Base-by-base conservation (phyloP, 1,139 yeast genomes). In the Kazachstania sp. region DNA sequence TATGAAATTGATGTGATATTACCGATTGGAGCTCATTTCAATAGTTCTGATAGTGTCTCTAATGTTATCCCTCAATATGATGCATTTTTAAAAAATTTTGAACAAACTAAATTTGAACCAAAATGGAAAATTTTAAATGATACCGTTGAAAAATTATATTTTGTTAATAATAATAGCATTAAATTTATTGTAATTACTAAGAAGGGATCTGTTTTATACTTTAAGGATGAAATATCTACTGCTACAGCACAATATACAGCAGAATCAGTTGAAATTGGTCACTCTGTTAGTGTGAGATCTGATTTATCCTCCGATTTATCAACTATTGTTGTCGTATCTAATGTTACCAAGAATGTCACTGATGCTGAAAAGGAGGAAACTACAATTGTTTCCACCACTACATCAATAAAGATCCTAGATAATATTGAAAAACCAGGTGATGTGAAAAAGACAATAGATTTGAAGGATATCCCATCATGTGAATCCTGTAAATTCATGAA, bases 171-270 rank as follows among this genome's bases (percentile, higher is more conserved):
- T 13, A 44, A 51, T 6, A 45, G 45, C 12, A 12, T 30, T 18
- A 49, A 50, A 15, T 48, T 54, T 20, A 43, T 63, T 26, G 64
- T 56, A 7, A 48, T 62, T 53, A 50, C 63, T 2, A 43, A 48
- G 1, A 54, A 45, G 41, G 67, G 66, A 16, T 55, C 63, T 12
- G 37, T 63, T 19, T 65, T 58, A 18, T 60, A 66, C 64, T 63
- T 63, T 45, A 53, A 54, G 32, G 58, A 58, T 9, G 60, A 53
- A 7, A 41, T 52, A 19, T 54, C 52, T 29, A 51, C 49, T 1
- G 66, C 66, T 4, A 8, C 51, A 8, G 44, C 54, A 45, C 52
- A 45, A 29, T 59, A 56, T 46, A 46, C 48, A n/a, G 49, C 48
- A 46, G 59, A 54, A 2, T 52, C 56, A 6, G 51, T 52, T 8